Percentiles rank a stretch among this genome's conserved stretches.
phyloP scores from a whole-genome alignment of 129 eudicot genomes.

The Flaveria linearis region DNA sequence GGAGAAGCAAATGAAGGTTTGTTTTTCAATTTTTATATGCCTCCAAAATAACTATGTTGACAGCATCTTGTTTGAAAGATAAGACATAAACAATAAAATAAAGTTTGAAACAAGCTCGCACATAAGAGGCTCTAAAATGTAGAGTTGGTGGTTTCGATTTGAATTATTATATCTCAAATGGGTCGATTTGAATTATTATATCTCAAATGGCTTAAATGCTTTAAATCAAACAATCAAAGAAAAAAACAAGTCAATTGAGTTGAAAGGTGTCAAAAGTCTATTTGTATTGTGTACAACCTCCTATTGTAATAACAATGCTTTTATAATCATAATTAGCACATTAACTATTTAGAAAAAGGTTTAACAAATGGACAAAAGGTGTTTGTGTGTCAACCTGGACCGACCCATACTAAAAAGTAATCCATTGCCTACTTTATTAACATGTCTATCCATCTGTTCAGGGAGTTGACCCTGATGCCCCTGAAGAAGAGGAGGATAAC shows the following conservation, averaged over 20 bases:
- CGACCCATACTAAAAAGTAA: neutral
- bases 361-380: neutral
- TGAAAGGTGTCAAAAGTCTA: no score
- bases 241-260: no score
- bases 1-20: constrained; percentile 97
- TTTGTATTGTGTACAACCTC: no score
- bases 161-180: neutral
- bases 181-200: neutral
- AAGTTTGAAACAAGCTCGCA: neutral
- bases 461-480: constrained; percentile 99
- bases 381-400: neutral
- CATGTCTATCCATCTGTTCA: constrained; percentile 23
- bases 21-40: constrained; percentile 12
- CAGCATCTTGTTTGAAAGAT: constrained; percentile 9
- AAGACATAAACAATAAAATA: neutral
- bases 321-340: no score
- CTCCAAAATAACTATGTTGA: constrained; percentile 7
- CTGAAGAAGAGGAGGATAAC: constrained; percentile 91
- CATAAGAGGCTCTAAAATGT: neutral
- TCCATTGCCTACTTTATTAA: neutral
- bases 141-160: neutral
- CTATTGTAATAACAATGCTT: no score
- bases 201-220: no score
- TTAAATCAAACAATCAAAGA: no score
- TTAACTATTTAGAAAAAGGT: neutral